These are phyloP conservation scores for Euphrasia confusa DNA, from an alignment of 257 asterid species.

Conservation along the genomic window DNA sequence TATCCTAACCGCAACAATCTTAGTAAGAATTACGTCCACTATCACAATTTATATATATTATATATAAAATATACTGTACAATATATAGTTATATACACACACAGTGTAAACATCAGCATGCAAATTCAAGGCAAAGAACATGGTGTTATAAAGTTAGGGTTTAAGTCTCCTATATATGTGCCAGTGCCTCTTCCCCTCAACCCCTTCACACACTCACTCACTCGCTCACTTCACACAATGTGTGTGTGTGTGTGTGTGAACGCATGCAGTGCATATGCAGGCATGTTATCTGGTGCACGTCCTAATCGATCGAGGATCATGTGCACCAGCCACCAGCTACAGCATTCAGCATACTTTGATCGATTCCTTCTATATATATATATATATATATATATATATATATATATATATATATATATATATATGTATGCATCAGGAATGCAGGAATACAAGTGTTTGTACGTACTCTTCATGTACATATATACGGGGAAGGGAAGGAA, in stretches of 20 bases:
- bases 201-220: not conserved
- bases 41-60: not conserved
- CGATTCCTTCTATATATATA: too few relatives aligned
- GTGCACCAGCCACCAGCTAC: not conserved
- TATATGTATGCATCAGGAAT: too few relatives aligned
- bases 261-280: conserved; percentile 20
- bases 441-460: too few relatives aligned
- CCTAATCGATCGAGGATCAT: conserved; percentile 1
- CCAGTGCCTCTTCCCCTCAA: not conserved
- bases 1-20: not conserved
- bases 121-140: too few relatives aligned
- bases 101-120: too few relatives aligned
- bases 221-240: not conserved
- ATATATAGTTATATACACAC: too few relatives aligned
- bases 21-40: not conserved
- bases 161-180: not conserved
- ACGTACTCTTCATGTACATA: too few relatives aligned
- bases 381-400: not conserved
- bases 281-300: conserved; percentile 23
- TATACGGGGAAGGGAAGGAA: conserved; percentile 13
- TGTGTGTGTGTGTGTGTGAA: not conserved
- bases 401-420: too few relatives aligned
- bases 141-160: not conserved
- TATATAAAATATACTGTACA: too few relatives aligned
- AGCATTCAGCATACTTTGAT: too few relatives aligned